Evolutionary conservation across 73 alveolate species (phyloP).

Genomic region (Stentor roeselii): DNA sequence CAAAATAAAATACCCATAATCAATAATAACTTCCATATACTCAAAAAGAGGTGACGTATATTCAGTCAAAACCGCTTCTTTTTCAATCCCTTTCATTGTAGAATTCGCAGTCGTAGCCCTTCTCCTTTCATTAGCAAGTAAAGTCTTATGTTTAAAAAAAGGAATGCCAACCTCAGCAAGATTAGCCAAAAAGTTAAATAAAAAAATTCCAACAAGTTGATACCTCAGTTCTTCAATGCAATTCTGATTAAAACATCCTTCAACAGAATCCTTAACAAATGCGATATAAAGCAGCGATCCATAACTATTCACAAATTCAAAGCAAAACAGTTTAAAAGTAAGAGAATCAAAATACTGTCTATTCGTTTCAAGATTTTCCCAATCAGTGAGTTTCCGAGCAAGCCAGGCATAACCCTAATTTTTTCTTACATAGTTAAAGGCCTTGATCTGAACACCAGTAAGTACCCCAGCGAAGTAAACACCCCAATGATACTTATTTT

Average conservation of each 20-base stretch:
- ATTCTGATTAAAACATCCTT: conserved; percentile 19
- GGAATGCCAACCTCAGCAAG: conserved; percentile 27
- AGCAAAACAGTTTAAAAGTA: neutral
- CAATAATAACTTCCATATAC: conserved; percentile 18
- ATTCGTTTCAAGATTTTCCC: conserved; percentile 15
- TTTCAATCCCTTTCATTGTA: neutral
- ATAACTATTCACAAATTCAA: conserved; percentile 18
- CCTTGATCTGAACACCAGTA: conserved; percentile 5
- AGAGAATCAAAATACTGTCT: neutral
- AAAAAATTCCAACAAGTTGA: neutral
- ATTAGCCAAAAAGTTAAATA: neutral
- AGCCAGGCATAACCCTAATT: neutral
- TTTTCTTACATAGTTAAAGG: neutral
- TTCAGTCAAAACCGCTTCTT: neutral
- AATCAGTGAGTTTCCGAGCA: conserved; percentile 8
- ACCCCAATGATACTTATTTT: neutral
- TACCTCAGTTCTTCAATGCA: neutral
- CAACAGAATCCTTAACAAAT: conserved; percentile 4
- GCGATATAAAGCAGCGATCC: conserved; percentile 20
- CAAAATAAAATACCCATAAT: conserved; percentile 11
- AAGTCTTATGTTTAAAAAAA: conserved; percentile 9
- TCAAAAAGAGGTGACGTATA: conserved; percentile 25
- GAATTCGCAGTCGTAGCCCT: neutral
- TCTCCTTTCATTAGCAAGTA: neutral
- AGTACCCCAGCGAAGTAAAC: neutral